phyloP scores from a whole-genome alignment of 1,139 yeast genomes.

The Scheffersomyces segobiensis region DNA sequence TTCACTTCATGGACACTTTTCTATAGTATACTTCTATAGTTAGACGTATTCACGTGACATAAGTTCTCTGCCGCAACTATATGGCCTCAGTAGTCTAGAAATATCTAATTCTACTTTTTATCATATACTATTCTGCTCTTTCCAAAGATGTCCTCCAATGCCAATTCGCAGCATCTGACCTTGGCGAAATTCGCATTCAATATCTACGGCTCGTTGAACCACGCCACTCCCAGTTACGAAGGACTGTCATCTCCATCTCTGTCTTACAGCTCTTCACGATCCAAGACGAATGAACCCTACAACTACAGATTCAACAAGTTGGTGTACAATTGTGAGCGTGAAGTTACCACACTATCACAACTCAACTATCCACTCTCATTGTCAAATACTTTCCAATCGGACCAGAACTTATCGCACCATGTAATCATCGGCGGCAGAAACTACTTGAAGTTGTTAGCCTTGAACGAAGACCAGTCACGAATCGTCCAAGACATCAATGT shows the following conservation, averaged over 20 bases:
- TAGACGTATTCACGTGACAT: background rate
- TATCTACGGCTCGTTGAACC: conserved; percentile 29
- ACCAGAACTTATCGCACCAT: conserved; percentile 21
- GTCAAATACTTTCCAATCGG: conserved; percentile 6
- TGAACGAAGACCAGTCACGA: conserved; percentile 40
- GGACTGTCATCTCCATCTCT: conserved; percentile 11
- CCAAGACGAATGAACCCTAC: conserved; percentile 6
- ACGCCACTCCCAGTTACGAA: conserved; percentile 9
- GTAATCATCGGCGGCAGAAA: conserved; percentile 64
- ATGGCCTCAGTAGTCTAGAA: background rate
- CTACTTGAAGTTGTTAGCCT: conserved; percentile 48
- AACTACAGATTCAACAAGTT: conserved; percentile 10
- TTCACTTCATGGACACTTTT: background rate
- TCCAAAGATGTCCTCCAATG: background rate
- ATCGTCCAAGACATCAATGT: conserved; percentile 43
- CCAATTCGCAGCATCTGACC: conserved; percentile 5
- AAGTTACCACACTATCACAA: conserved; percentile 37
- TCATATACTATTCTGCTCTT: background rate
- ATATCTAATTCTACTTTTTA: background rate
- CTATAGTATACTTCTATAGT: background rate
- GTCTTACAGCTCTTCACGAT: conserved; percentile 9
- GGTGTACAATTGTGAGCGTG: conserved; percentile 28
- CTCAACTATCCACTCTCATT: conserved; percentile 27
- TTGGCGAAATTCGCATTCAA: conserved; percentile 38
- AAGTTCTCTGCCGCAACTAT: background rate